Evolutionary conservation across 2,329 filamentous ascomycete species (phyloP).

Genomic region (Neonectria neomacrospora): DNA sequence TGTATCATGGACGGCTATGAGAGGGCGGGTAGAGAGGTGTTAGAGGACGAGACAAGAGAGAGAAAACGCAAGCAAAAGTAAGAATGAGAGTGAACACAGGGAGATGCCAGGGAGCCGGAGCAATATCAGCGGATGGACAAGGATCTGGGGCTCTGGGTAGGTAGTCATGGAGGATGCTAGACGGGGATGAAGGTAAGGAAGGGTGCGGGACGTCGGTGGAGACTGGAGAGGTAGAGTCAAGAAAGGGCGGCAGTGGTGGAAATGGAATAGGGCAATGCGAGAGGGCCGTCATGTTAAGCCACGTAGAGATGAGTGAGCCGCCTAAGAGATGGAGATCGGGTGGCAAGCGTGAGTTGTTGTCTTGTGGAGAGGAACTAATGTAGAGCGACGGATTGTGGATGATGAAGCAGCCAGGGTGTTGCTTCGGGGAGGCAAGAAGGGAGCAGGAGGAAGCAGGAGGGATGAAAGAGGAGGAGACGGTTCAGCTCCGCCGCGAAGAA

Average conservation of each 20-base stretch:
- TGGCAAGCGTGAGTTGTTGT: conserved; percentile 31
- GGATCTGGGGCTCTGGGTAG: conserved; percentile 11
- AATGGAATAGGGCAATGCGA: not conserved
- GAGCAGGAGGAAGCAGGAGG: conserved; percentile 13
- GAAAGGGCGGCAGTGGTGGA: not conserved
- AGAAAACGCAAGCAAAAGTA: not conserved
- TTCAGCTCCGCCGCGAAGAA: conserved; percentile 22
- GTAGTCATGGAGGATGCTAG: conserved; percentile 21
- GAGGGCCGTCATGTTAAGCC: conserved; percentile 19
- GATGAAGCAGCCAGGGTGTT: conserved; percentile 35
- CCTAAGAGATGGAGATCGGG: conserved; percentile 31
- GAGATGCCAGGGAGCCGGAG: conserved; percentile 2
- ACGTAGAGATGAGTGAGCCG: conserved; percentile 34
- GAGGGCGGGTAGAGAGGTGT: conserved; percentile 15
- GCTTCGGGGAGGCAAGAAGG: conserved; percentile 29
- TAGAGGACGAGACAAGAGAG: conserved; percentile 27
- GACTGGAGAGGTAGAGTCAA: not conserved
- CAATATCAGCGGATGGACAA: conserved; percentile 29
- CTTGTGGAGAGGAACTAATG: conserved; percentile 34
- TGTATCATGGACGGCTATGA: conserved; percentile 19
- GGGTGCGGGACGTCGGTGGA: not conserved
- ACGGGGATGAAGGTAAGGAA: not conserved
- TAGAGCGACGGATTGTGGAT: conserved; percentile 34
- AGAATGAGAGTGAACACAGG: not conserved
- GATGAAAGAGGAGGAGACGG: conserved; percentile 14